Percentiles rank a stretch among this genome's conserved stretches.
These are phyloP conservation scores for Colletotrichum higginsianum DNA, from an alignment of 2,329 filamentous ascomycete genomes.

Conservation along the genomic window DNA sequence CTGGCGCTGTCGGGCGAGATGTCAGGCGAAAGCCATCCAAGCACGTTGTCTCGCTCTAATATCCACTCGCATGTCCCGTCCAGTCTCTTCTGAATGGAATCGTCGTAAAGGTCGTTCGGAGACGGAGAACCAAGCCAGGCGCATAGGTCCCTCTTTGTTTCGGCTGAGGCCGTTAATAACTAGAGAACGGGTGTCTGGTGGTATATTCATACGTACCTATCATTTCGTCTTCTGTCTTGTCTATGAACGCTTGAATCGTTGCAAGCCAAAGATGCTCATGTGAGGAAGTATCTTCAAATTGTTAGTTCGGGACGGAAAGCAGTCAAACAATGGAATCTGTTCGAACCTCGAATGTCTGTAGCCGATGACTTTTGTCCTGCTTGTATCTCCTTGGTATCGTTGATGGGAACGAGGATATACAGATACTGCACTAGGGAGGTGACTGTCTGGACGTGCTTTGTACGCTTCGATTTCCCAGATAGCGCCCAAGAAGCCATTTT, in stretches of 20 bases:
- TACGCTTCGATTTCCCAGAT: constrained; percentile 31
- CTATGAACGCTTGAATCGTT: constrained; percentile 4
- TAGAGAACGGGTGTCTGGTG: accelerated
- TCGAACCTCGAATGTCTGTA: background rate
- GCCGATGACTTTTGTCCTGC: background rate
- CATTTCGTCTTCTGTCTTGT: constrained; percentile 10
- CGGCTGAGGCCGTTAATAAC: background rate
- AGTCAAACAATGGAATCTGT: background rate
- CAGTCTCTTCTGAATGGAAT: constrained; percentile 43
- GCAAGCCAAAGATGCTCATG: background rate
- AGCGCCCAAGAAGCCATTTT: constrained; percentile 39
- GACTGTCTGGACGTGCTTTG: constrained; percentile 33
- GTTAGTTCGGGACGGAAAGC: background rate
- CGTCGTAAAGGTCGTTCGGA: constrained; percentile 43
- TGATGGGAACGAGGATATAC: constrained; percentile 31
- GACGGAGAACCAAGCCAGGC: constrained; percentile 37
- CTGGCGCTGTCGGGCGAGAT: constrained; percentile 16
- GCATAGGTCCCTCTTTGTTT: constrained; percentile 36
- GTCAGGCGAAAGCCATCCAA: constrained; percentile 43
- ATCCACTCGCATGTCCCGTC: constrained; percentile 50
- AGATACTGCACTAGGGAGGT: constrained; percentile 30
- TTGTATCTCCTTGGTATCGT: background rate
- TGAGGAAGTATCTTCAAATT: background rate
- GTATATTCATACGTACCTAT: background rate
- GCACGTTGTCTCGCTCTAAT: constrained; percentile 37